Percentiles rank a stretch among this genome's conserved stretches.
These are phyloP conservation scores for Thermothielavioides terrestris DNA, from an alignment of 495 filamentous ascomycete species.

Conservation along the genomic window DNA sequence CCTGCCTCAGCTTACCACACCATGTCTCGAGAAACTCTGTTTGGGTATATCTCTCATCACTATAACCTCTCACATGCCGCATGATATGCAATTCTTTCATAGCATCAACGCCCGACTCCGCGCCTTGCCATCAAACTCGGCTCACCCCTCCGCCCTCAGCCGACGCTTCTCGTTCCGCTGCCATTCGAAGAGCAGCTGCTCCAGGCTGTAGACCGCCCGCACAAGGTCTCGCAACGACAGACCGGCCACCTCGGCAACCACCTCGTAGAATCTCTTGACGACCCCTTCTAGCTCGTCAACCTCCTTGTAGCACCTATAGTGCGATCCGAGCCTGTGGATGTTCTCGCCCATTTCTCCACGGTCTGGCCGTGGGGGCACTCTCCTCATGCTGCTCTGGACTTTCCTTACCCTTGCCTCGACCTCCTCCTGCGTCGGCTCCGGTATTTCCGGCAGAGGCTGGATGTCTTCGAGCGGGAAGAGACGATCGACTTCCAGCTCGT, in stretches of 20 bases:
- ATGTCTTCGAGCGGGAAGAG: conserved; percentile 36
- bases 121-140: background rate
- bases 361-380: conserved; percentile 8
- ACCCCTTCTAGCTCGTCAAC: conserved; percentile 15
- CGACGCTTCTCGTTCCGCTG: conserved; percentile 13
- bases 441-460: conserved; percentile 11
- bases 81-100: background rate
- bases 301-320: conserved; percentile 9
- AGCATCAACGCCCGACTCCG: background rate
- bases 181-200: conserved; percentile 14
- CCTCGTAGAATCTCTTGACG: conserved; percentile 21
- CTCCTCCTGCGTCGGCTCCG: conserved; percentile 23
- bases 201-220: conserved; percentile 17
- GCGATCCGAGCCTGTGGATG: conserved; percentile 14
- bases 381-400: conserved; percentile 14
- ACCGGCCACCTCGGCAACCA: conserved; percentile 15
- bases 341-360: background rate
- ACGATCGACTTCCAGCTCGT: conserved; percentile 34
- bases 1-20: too few relatives aligned
- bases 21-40: too few relatives aligned
- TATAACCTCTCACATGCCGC: background rate
- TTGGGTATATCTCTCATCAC: background rate
- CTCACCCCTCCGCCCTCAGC: conserved; percentile 2
- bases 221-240: conserved; percentile 18
- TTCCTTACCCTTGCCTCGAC: conserved; percentile 19